Conservation (phyloP, 106 monocot genomes). For the Vanilla planifolia region DNA sequence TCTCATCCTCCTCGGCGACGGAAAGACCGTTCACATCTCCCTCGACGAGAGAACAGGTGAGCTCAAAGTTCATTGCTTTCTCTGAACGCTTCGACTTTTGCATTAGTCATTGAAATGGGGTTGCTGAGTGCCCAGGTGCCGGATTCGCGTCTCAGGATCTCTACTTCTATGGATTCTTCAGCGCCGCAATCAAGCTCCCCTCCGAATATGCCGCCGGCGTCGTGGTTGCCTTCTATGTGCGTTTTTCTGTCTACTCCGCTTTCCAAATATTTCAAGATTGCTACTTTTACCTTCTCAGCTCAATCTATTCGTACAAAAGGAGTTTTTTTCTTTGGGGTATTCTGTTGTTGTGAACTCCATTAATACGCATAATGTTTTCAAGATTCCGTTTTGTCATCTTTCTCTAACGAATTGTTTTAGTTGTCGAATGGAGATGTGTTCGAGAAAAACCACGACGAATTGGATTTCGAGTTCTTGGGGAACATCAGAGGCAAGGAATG, state of each 20-base stretch:
- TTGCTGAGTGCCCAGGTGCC: slow-evolving; percentile 33
- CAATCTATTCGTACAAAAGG: too few species aligned
- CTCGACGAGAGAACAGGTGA: slow-evolving; percentile 51
- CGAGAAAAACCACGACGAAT: slow-evolving; percentile 63
- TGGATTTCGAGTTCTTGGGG: slow-evolving; percentile 74
- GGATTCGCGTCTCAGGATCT: slow-evolving; percentile 86
- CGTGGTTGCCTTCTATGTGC: slow-evolving; percentile 89
- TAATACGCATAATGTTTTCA: background rate
- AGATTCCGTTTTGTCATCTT: background rate
- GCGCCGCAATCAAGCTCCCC: slow-evolving; percentile 84
- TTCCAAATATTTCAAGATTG: too few species aligned
- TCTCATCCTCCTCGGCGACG: slow-evolving; percentile 35
- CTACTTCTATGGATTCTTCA: slow-evolving; percentile 74
- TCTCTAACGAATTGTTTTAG: slow-evolving; percentile 26
- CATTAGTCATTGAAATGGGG: background rate
- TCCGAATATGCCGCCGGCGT: slow-evolving; percentile 82
- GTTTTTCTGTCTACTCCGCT: too few species aligned
- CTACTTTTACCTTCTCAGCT: too few species aligned
- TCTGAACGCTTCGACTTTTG: background rate
- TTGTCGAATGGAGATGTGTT: slow-evolving; percentile 78
- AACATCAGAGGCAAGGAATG: slow-evolving; percentile 73
- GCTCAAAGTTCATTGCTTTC: background rate
- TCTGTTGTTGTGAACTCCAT: background rate
- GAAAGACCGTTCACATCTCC: slow-evolving; percentile 41
- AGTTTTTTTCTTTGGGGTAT: background rate